Evolutionary conservation across 2,329 filamentous ascomycete species (phyloP).

Genomic region (Fusarium luffae): DNA sequence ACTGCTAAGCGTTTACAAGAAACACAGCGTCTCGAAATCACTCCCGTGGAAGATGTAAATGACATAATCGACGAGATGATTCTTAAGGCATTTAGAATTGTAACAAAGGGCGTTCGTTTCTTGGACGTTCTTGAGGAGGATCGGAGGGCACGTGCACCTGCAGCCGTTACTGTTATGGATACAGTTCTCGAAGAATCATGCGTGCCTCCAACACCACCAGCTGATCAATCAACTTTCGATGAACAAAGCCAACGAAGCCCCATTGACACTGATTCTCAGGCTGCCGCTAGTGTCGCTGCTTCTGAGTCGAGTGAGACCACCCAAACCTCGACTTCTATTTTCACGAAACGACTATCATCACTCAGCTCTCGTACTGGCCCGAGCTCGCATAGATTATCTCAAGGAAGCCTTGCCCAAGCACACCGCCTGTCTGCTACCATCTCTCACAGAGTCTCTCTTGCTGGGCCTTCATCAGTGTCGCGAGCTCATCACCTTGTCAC

Average conservation of each 20-base stretch:
- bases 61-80: slow-evolving; percentile 92
- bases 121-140: slow-evolving; percentile 84
- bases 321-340: slow-evolving; percentile 50
- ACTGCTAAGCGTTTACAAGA: slow-evolving; percentile 88
- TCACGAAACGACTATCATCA: slow-evolving; percentile 61
- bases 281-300: slow-evolving; percentile 49
- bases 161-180: slow-evolving; percentile 69
- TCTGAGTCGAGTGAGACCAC: slow-evolving; percentile 53
- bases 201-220: slow-evolving; percentile 72
- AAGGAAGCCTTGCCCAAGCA: slow-evolving; percentile 51
- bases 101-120: slow-evolving; percentile 90
- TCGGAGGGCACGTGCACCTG: slow-evolving; percentile 59
- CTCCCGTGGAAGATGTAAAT: slow-evolving; percentile 69
- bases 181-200: slow-evolving; percentile 68
- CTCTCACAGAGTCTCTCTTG: slow-evolving; percentile 81
- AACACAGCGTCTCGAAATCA: slow-evolving; percentile 64
- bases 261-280: slow-evolving; percentile 56
- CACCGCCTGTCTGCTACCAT: slow-evolving; percentile 65
- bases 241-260: slow-evolving; percentile 48
- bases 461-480: slow-evolving; percentile 71
- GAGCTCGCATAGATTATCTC: slow-evolving; percentile 51
- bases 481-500: slow-evolving; percentile 82
- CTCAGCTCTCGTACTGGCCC: slow-evolving; percentile 50
- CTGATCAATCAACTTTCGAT: slow-evolving; percentile 65
- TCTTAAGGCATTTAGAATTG: slow-evolving; percentile 90